Evolutionary conservation across 1,284 basidiomycete species (phyloP), one percentile per base, ranked within the genome.

Genomic region (Coniferiporia sulphurascens): DNA sequence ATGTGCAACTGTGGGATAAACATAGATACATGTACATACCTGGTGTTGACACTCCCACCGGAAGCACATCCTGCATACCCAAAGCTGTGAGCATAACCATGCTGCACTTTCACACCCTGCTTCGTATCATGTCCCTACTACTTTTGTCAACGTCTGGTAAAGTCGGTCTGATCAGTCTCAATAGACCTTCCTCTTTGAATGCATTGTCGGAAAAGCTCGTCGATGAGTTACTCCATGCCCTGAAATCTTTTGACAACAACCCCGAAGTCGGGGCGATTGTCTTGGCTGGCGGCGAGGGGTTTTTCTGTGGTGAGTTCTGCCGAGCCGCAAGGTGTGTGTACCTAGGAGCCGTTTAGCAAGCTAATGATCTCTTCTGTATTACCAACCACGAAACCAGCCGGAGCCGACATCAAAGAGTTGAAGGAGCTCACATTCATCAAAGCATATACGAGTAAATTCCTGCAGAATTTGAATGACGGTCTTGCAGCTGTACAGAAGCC

Each of bases 121-220:
- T 22, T 35, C 15, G 6, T 10, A 56, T 41, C n/a, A 59, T 50
- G 41, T 56, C 59, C 19, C 35, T 52, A 41, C 22, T 60, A 9
- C 46, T 48, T 27, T 38, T 19, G 36, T 55, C 53, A 19, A 56
- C 44, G 41, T 57, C 59, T 49, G 55, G 51, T 46, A 59, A 61
- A 22, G 56, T 65, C 48, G 55, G 57, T 21, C 17, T 63, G 17
- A 60, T 63, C 22, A 52, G 45, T 19, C 75, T 86, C 63, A 85
- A 86, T 72, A 72, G 84, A 45, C 83, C 84, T 58, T 83, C 83
- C 65, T 82, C 82, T 15, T 75, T 84, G 67, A 84, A 85, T 68
- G 84, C 84, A 60, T 73, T 86, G 59, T 82, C 78, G 65, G 68
- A 74, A 5, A 76, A 79, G 6, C 69, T 82, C 53, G 74, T 78